Evolutionary conservation across 75 land plant species (phyloP).

Genomic region (Selaginella moellendorffii): DNA sequence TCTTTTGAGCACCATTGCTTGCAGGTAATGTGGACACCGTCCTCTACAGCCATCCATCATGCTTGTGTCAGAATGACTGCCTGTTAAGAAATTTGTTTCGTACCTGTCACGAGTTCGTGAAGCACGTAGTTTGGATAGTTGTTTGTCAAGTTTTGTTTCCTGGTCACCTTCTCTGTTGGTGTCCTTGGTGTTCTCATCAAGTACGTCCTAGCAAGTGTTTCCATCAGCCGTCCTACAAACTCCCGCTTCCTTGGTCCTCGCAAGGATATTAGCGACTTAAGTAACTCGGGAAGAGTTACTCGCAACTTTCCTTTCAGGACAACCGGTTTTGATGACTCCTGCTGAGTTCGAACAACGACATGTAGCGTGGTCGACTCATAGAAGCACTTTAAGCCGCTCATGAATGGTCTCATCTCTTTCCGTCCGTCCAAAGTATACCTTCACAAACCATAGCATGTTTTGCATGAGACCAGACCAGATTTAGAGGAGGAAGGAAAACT

Average conservation of each 20-base stretch:
- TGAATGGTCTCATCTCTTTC: conserved; percentile 36
- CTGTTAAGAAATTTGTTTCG: too few relatives aligned
- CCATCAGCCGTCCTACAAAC: conserved; percentile 16
- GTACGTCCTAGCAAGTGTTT: conserved; percentile 26
- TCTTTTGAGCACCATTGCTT: too few relatives aligned
- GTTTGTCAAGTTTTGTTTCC: not conserved
- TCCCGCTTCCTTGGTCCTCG: conserved; percentile 17
- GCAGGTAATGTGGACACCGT: conserved; percentile 27
- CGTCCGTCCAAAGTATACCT: conserved; percentile 36
- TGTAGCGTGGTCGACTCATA: conserved; percentile 32
- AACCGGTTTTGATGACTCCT: not conserved
- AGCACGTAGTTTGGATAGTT: conserved; percentile 20
- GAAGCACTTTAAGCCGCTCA: conserved; percentile 19
- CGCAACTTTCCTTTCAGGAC: conserved; percentile 28
- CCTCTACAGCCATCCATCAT: conserved; percentile 21
- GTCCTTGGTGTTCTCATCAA: conserved; percentile 24
- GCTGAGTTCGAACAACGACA: conserved; percentile 9
- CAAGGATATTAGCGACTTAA: conserved; percentile 23
- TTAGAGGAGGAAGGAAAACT: not conserved
- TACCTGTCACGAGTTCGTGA: conserved; percentile 30
- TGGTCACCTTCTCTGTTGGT: not conserved
- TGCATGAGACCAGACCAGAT: not conserved
- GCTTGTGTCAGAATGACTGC: not conserved
- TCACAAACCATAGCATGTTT: too few relatives aligned
- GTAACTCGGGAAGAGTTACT: conserved; percentile 18